A percentile compares a stretch with the other conserved stretches of the same genome.
Conservation (phyloP, 179 eudicot genomes). For the Dionaea muscipula region DNA sequence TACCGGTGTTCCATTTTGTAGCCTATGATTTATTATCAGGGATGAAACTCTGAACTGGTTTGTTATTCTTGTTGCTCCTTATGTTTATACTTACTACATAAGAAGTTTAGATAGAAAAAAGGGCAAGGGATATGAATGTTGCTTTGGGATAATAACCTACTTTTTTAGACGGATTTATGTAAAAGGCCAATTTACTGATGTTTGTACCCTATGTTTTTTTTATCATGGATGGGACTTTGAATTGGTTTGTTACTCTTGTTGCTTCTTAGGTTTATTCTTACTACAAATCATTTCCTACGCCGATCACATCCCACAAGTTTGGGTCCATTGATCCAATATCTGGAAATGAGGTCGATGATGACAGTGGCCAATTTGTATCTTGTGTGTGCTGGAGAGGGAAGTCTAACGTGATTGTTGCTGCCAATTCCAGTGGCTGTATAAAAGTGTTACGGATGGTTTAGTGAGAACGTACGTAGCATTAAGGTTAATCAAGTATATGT, state of each 20-base stretch:
- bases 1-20: too few relatives aligned
- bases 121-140: too few relatives aligned
- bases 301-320: conserved; percentile 78
- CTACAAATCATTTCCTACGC: conserved; percentile 76
- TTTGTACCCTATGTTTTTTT: neutral
- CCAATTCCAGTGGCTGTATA: conserved; percentile 79
- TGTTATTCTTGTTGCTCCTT: conserved; percentile 9
- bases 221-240: conserved; percentile 8
- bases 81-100: conserved; percentile 63
- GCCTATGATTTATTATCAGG: neutral
- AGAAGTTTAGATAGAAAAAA: too few relatives aligned
- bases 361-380: conserved; percentile 84
- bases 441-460: conserved; percentile 77
- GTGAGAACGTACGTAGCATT: neutral
- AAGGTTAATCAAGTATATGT: neutral
- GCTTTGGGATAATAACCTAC: too few relatives aligned
- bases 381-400: conserved; percentile 90
- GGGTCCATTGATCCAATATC: conserved; percentile 84
- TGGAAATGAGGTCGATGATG: conserved; percentile 77
- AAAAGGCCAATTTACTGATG: too few relatives aligned
- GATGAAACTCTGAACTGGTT: conserved; percentile 8
- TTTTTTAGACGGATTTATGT: too few relatives aligned
- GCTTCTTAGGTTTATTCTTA: conserved; percentile 50
- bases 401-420: conserved; percentile 74
- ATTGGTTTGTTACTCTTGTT: neutral